phyloP scores from a whole-genome alignment of 2,329 filamentous ascomycete genomes.

The Parastagonospora nodorum region DNA sequence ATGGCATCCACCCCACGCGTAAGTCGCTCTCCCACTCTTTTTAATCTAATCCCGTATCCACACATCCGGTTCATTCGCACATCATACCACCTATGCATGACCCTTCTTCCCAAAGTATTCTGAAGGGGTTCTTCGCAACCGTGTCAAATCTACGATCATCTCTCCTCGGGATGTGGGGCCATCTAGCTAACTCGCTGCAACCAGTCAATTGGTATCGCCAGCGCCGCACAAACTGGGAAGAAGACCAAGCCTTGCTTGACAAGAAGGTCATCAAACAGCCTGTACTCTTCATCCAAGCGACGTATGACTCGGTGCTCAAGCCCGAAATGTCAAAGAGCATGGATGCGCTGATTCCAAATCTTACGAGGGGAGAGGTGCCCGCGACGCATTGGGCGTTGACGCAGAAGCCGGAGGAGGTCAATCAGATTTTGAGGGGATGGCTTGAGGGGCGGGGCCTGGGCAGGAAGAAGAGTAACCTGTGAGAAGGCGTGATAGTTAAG shows the following conservation, averaged over 20 bases:
- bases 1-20: constrained; percentile 76
- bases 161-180: neutral
- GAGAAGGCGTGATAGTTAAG: constrained; percentile 1
- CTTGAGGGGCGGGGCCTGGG: constrained; percentile 61
- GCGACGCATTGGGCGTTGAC: constrained; percentile 83
- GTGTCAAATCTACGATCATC: neutral
- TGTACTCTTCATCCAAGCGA: constrained; percentile 75
- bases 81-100: neutral
- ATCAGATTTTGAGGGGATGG: constrained; percentile 71
- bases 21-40: constrained; percentile 30
- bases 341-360: constrained; percentile 67
- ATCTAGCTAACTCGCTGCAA: constrained; percentile 11
- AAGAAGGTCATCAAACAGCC: constrained; percentile 50
- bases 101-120: neutral
- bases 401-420: constrained; percentile 73
- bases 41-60: neutral
- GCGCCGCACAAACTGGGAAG: constrained; percentile 72
- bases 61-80: neutral
- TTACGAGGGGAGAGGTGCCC: constrained; percentile 70
- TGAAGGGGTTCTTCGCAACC: neutral
- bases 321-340: constrained; percentile 73
- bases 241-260: constrained; percentile 61
- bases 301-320: constrained; percentile 72
- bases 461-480: constrained; percentile 52
- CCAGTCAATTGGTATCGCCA: constrained; percentile 86